Conservation (phyloP, 768 basidiomycete species). For the Boletus vermiculosoides region DNA sequence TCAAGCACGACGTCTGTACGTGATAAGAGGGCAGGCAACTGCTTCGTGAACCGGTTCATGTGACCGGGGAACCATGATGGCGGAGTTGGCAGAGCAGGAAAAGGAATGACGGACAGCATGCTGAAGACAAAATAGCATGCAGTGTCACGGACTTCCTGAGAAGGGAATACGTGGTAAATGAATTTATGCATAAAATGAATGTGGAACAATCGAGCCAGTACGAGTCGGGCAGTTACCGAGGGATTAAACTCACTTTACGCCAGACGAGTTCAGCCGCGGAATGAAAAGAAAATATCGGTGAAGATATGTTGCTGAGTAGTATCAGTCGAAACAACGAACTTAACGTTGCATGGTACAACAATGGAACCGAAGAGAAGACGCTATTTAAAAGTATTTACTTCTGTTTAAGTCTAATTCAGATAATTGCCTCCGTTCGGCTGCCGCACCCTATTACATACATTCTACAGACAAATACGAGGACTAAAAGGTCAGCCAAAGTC, state of each 20-base stretch:
- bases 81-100: conserved; percentile 59
- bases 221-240: neutral
- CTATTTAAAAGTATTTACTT: conserved; percentile 18
- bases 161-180: conserved; percentile 9
- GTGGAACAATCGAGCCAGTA: conserved; percentile 1
- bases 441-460: neutral
- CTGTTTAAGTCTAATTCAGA: conserved; percentile 27
- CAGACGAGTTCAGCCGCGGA: neutral
- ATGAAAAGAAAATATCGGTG: neutral
- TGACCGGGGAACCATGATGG: conserved; percentile 97
- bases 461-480: neutral
- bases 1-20: conserved; percentile 92
- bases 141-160: conserved; percentile 8
- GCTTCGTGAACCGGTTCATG: conserved; percentile 84
- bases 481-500: neutral
- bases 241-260: neutral
- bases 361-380: conserved; percentile 5
- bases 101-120: conserved; percentile 38
- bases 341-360: neutral
- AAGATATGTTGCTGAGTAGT: neutral
- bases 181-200: conserved; percentile 7
- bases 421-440: conserved; percentile 15
- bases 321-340: neutral
- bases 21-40: conserved; percentile 71
- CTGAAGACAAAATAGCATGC: conserved; percentile 11